Base-by-base conservation (phyloP, 306 rosid species). In the Citrullus amarus region DNA sequence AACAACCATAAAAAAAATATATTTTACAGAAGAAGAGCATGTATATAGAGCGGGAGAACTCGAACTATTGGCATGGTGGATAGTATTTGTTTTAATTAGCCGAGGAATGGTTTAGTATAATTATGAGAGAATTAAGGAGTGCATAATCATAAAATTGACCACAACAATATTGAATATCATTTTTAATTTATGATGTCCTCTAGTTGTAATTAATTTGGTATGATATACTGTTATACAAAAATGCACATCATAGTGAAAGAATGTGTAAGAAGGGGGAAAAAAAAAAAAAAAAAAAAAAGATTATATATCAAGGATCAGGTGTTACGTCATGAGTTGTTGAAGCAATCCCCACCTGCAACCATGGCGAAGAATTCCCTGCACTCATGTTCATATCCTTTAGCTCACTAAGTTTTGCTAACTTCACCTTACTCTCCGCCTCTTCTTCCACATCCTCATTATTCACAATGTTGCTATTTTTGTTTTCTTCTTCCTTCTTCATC, bases 271-370 rank as follows among this genome's bases (percentile, higher is more conserved):
- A 4, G 22, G 58, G 18, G 0, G 0, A 2, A 0, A 22, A 44
- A 44, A 22, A 46, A 46, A 11, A n/a, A 67, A 16, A 28, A 0
- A 28, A 87, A 43, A 9, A 43, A 9, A 43, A 43, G 10, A 9
- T 43, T 43, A 9, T 43, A 9, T 43, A 43, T 43, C 76, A 86
- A 13, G 88, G 85, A 77, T 87, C 89, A 80, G 85, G 81, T 38
- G 83, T 88, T 22, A 89, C 88, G 22, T 88, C 87, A 78, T 90
- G 90, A 54, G 88, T 84, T 30, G 92, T 82, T 82, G 97, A 86
- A 84, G 96, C 91, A 39, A 95, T 88, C 78, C 97, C 99, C 60
- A 95, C 92, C 80, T 95, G 97, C 88, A 95, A 85, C 99, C 99
- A 95, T 56, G 92, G 90, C 6, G 97, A 89, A 75, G 93, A 88